Percentiles rank a stretch among this genome's conserved stretches.
Conservation (phyloP, 2,329 filamentous ascomycete species). For the Trichoderma harzianum region DNA sequence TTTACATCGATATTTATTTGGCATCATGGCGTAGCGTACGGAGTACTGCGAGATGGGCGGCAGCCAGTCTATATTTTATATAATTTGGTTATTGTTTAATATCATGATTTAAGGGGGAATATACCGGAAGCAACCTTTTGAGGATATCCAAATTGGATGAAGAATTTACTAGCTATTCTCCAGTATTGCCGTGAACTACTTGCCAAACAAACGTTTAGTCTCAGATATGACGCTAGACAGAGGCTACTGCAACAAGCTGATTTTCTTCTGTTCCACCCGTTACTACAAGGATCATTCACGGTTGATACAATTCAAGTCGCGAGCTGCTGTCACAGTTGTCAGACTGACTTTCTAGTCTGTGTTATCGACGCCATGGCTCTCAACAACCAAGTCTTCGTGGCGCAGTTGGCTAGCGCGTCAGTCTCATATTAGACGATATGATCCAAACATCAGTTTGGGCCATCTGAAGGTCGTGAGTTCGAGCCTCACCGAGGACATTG, state of each 20-base stretch:
- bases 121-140: background rate
- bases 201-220: background rate
- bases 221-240: background rate
- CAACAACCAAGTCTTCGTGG: slow-evolving; percentile 16
- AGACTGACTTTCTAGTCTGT: background rate
- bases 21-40: background rate
- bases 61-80: background rate
- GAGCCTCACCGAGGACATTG: slow-evolving; percentile 44
- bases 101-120: background rate
- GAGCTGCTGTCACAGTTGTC: background rate
- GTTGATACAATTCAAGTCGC: background rate
- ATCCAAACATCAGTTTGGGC: slow-evolving; percentile 29
- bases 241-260: background rate
- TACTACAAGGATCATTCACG: background rate
- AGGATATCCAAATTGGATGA: background rate
- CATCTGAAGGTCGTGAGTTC: slow-evolving; percentile 50
- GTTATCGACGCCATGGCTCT: background rate
- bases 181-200: background rate
- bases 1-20: background rate
- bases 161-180: background rate
- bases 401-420: slow-evolving; percentile 19
- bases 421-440: slow-evolving; percentile 19
- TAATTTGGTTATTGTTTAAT: background rate
- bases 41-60: background rate
- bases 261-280: background rate